Conservation (phyloP, 2,329 filamentous ascomycete genomes). For the Ophiosphaerella herpotricha region DNA sequence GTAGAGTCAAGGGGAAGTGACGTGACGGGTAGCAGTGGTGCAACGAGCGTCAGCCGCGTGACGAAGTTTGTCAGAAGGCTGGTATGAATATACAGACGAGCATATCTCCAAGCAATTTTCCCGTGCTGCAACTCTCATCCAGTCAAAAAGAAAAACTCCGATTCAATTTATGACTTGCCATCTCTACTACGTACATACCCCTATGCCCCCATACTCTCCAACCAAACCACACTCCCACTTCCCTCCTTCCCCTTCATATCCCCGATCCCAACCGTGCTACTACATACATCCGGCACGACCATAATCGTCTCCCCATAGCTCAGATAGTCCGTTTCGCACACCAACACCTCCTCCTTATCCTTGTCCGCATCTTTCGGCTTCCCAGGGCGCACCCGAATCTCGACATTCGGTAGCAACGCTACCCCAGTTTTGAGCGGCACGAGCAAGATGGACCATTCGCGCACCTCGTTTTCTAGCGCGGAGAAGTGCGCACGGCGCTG, state of each 20-base stretch:
- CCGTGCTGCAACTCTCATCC: no score
- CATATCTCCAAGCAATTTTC: no score
- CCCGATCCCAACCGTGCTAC: slow-evolving; percentile 59
- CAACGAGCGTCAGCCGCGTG: slow-evolving; percentile 4
- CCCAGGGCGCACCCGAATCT: slow-evolving; percentile 68
- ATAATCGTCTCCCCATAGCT: slow-evolving; percentile 78
- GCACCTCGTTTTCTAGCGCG: slow-evolving; percentile 53
- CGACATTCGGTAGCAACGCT: slow-evolving; percentile 76
- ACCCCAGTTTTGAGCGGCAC: slow-evolving; percentile 80
- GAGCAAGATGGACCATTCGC: slow-evolving; percentile 70
- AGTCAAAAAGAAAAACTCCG: no score
- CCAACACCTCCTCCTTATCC: slow-evolving; percentile 41
- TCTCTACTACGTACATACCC: no score
- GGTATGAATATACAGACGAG: background rate
- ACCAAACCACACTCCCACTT: slow-evolving; percentile 34
- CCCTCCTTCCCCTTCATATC: slow-evolving; percentile 30
- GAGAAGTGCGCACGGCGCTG: slow-evolving; percentile 78
- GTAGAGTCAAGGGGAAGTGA: slow-evolving; percentile 10
- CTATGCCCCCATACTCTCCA: slow-evolving; percentile 24
- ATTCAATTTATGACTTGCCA: no score
- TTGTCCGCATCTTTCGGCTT: slow-evolving; percentile 26
- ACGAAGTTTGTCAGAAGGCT: slow-evolving; percentile 1
- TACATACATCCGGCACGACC: slow-evolving; percentile 71
- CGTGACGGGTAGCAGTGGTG: background rate
- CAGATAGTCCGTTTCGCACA: slow-evolving; percentile 78